Evolutionary conservation across 345 rosid species (phyloP).

Genomic region (Chamaenerion angustifolium): DNA sequence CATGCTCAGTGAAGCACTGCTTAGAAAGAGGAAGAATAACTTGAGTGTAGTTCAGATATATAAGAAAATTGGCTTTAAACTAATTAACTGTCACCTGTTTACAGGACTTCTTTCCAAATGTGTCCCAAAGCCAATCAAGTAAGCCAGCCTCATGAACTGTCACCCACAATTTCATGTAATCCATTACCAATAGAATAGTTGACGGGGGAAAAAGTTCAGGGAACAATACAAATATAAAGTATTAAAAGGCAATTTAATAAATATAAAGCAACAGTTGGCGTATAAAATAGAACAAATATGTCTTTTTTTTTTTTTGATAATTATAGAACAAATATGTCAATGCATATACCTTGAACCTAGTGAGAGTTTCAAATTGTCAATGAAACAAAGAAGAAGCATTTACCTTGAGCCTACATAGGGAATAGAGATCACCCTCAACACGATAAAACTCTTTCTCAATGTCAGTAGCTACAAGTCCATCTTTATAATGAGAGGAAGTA

Average conservation of each 20-base stretch:
- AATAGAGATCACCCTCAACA: constrained; percentile 90
- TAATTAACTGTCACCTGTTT: constrained; percentile 47
- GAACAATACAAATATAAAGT: not conserved
- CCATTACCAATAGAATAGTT: not conserved
- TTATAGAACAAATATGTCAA: not conserved
- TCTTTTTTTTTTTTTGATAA: too few species aligned
- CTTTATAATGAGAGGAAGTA: constrained; percentile 54
- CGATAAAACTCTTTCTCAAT: constrained; percentile 87
- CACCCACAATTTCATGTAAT: constrained; percentile 17
- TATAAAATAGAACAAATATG: too few species aligned
- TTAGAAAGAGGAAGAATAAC: constrained; percentile 12
- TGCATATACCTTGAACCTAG: not conserved
- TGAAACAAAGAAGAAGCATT: constrained; percentile 1
- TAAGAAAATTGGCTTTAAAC: not conserved
- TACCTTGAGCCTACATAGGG: constrained; percentile 85
- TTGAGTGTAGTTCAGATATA: not conserved
- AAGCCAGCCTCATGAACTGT: constrained; percentile 97
- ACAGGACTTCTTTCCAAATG: constrained; percentile 89
- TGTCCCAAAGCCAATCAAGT: constrained; percentile 76
- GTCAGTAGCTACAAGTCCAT: constrained; percentile 53
- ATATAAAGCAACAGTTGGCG: not conserved
- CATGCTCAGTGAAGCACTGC: constrained; percentile 97
- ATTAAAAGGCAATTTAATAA: not conserved
- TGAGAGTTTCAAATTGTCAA: not conserved
- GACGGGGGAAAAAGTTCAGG: too few species aligned